Percentiles rank a stretch among this genome's conserved stretches.
These are phyloP conservation scores for Saccharomycopsis synnaedendra DNA, from an alignment of 805 yeast genomes.

Conservation along the genomic window DNA sequence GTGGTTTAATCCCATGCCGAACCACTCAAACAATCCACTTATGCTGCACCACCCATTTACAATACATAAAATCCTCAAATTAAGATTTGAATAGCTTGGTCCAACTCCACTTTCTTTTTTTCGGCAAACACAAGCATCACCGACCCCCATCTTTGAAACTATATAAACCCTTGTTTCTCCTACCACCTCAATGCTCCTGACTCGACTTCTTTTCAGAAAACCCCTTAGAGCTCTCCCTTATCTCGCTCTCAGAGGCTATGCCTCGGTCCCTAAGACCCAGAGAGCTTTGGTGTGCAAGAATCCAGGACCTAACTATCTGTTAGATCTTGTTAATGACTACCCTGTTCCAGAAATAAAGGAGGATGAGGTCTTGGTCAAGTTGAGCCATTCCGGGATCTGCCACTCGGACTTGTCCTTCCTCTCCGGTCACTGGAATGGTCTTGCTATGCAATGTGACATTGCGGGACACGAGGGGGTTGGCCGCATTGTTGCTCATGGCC, in stretches of 20 bases:
- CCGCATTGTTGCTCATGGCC: constrained; percentile 19
- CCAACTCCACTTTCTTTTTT: no score
- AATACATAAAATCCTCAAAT: no score
- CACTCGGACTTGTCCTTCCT: constrained; percentile 32
- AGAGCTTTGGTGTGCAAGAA: constrained; percentile 25
- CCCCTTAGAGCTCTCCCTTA: no score
- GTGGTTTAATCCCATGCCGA: no score
- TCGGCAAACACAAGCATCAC: no score
- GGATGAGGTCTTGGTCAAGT: constrained; percentile 21
- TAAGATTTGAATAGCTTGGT: no score
- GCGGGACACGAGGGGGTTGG: constrained; percentile 25
- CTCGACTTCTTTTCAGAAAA: no score
- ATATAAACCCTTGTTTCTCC: no score
- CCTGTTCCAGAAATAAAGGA: constrained; percentile 23
- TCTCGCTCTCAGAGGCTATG: constrained; percentile 5
- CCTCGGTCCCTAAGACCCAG: constrained; percentile 22
- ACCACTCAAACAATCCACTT: no score
- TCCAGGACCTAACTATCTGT: constrained; percentile 24
- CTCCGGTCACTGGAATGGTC: constrained; percentile 28
- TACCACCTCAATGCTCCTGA: no score
- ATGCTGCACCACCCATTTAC: no score
- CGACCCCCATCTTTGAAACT: no score
- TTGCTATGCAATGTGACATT: constrained; percentile 16
- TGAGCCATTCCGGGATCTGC: constrained; percentile 31
- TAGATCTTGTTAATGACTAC: constrained; percentile 21